A percentile compares a stretch with the other conserved stretches of the same genome.
These are phyloP conservation scores for Phoma sp. DNA, from an alignment of 2,329 filamentous ascomycete genomes.

Conservation along the genomic window DNA sequence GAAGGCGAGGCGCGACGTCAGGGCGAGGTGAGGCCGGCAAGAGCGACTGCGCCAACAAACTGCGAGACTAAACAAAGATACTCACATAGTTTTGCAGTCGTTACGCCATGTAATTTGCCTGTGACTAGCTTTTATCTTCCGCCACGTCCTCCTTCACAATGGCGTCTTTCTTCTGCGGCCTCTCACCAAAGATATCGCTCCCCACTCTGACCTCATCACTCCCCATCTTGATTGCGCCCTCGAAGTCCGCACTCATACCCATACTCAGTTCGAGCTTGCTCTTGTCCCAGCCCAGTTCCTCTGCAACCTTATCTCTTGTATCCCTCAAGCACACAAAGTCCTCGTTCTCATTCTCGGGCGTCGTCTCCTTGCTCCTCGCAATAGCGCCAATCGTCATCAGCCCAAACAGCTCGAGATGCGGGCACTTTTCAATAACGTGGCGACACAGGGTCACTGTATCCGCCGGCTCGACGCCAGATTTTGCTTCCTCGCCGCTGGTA, in stretches of 20 bases:
- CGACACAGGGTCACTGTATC: slow-evolving; percentile 70
- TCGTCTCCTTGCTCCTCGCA: slow-evolving; percentile 76
- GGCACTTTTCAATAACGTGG: slow-evolving; percentile 73
- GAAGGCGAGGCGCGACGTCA: background rate
- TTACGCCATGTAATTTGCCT: background rate
- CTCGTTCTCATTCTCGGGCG: slow-evolving; percentile 82
- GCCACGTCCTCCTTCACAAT: slow-evolving; percentile 60
- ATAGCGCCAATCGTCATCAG: slow-evolving; percentile 98
- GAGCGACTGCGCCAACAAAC: background rate
- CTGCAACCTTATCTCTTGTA: slow-evolving; percentile 72
- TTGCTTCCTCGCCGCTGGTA: slow-evolving; percentile 85
- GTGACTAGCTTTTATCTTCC: slow-evolving; percentile 21
- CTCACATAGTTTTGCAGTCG: background rate
- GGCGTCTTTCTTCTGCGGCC: slow-evolving; percentile 80
- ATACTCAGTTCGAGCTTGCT: slow-evolving; percentile 86
- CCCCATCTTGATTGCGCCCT: slow-evolving; percentile 81
- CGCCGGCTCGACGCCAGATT: slow-evolving; percentile 79
- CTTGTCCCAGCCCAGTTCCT: slow-evolving; percentile 63
- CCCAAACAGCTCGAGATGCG: slow-evolving; percentile 75
- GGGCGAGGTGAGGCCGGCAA: background rate
- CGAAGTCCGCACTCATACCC: slow-evolving; percentile 98
- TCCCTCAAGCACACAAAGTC: slow-evolving; percentile 77
- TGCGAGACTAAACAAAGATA: no score
- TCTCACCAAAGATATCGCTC: slow-evolving; percentile 88
- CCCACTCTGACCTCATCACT: slow-evolving; percentile 91